A percentile compares a stretch with the other conserved stretches of the same genome.
Conservation (phyloP, 2,329 filamentous ascomycete species). For the Aaosphaeria arxii region DNA sequence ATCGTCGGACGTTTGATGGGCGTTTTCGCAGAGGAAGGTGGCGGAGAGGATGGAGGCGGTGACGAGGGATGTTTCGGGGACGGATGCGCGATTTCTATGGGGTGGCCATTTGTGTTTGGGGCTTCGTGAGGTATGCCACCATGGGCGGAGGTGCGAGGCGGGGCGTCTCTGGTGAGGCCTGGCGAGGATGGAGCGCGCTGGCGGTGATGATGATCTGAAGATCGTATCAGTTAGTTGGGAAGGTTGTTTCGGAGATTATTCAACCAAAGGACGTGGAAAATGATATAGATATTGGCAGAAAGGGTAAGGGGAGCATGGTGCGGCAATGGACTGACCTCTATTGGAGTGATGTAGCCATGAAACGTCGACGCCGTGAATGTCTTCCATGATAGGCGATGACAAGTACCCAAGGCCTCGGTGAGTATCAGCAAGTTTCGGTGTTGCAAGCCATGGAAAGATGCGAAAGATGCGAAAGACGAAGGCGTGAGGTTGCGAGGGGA, state of each 20-base stretch:
- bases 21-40: conserved; percentile 23
- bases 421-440: conserved; percentile 2
- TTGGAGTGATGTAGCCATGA: conserved; percentile 86
- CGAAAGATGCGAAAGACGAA: conserved; percentile 23
- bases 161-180: conserved; percentile 29
- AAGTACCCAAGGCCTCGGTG: conserved; percentile 9
- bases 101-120: too few relatives aligned
- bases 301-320: conserved; percentile 13
- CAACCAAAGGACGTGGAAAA: background rate
- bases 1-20: conserved; percentile 40
- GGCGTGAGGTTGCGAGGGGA: conserved; percentile 7
- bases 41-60: conserved; percentile 10
- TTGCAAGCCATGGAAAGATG: conserved; percentile 18
- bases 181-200: conserved; percentile 35
- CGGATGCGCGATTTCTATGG: conserved; percentile 5
- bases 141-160: conserved; percentile 34
- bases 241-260: background rate
- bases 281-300: background rate
- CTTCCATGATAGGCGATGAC: conserved; percentile 60
- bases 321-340: conserved; percentile 62
- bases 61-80: conserved; percentile 26
- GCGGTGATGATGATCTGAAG: conserved; percentile 20
- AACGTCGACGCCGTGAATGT: conserved; percentile 78
- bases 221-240: conserved; percentile 11
- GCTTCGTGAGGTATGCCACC: conserved; percentile 19